phyloP scores from a whole-genome alignment of 345 rosid genomes.

The Hibiscus syriacus region DNA sequence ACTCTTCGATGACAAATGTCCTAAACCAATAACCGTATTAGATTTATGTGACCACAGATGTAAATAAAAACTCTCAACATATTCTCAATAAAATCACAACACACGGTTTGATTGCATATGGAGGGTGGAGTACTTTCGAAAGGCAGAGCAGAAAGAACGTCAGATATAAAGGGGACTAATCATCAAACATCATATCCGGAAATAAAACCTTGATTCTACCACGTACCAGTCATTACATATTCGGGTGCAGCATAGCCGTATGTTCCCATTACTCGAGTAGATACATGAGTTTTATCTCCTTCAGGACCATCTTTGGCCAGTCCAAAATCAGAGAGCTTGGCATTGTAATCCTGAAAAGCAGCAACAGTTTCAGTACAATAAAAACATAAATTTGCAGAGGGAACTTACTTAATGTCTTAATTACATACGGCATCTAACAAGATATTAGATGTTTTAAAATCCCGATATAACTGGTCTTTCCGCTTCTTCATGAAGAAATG shows the following conservation, averaged over 20 bases:
- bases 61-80: too few relatives aligned
- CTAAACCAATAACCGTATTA: constrained; percentile 23
- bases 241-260: constrained; percentile 85
- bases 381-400: background rate
- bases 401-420: background rate
- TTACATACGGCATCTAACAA: constrained; percentile 57
- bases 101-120: too few relatives aligned
- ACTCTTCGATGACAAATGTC: constrained; percentile 74
- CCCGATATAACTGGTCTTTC: constrained; percentile 80
- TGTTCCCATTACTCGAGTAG: constrained; percentile 82
- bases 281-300: constrained; percentile 72
- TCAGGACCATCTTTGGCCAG: constrained; percentile 86
- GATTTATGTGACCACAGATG: too few relatives aligned
- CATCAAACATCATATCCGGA: background rate
- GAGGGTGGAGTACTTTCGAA: too few relatives aligned
- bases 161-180: background rate
- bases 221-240: constrained; percentile 78
- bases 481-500: constrained; percentile 83
- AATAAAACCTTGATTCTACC: background rate
- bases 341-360: constrained; percentile 60
- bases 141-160: too few relatives aligned
- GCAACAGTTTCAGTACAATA: constrained; percentile 2
- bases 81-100: too few relatives aligned
- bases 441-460: constrained; percentile 77
- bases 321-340: constrained; percentile 83